These are phyloP conservation scores for Marasmius fiardii DNA, from an alignment of 1,284 basidiomycete species.

Conservation along the genomic window DNA sequence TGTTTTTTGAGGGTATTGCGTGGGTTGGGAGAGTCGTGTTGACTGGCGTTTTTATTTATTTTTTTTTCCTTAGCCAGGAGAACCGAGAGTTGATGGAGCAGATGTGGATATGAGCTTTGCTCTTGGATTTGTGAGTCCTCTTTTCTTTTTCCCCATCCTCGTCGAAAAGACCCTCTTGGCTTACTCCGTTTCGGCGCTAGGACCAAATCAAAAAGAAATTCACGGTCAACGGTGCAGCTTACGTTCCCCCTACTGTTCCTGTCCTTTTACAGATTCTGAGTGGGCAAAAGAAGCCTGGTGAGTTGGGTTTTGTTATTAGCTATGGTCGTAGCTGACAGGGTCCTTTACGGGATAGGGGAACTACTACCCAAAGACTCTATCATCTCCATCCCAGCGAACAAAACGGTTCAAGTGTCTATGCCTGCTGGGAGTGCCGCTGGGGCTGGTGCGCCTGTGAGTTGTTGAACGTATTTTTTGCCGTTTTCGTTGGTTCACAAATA, in stretches of 20 bases:
- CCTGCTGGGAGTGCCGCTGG: conserved; percentile 29
- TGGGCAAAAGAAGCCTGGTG: conserved; percentile 36
- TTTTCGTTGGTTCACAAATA: too few relatives aligned
- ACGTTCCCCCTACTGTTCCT: conserved; percentile 35
- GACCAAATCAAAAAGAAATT: conserved; percentile 18
- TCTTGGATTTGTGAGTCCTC: conserved; percentile 20
- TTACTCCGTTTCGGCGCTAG: too few relatives aligned
- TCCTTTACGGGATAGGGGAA: too few relatives aligned
- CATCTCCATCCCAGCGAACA: conserved; percentile 41
- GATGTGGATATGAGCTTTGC: conserved; percentile 30
- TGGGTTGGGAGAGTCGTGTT: neutral
- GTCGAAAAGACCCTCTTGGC: too few relatives aligned
- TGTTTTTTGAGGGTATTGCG: neutral
- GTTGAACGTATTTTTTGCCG: too few relatives aligned
- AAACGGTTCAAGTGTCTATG: conserved; percentile 42
- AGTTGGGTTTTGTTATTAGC: too few relatives aligned
- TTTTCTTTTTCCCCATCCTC: neutral
- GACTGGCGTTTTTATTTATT: too few relatives aligned
- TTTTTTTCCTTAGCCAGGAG: conserved; percentile 22
- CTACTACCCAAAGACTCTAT: conserved; percentile 39
- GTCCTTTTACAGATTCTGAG: conserved; percentile 52
- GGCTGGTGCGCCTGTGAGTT: conserved; percentile 10
- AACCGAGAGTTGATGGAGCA: conserved; percentile 29
- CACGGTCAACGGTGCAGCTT: conserved; percentile 32
- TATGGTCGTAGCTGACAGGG: too few relatives aligned